Percentiles rank a stretch among this genome's conserved stretches.
These are phyloP conservation scores for Rhodamnia argentea DNA, from an alignment of 345 rosid species.

Conservation along the genomic window DNA sequence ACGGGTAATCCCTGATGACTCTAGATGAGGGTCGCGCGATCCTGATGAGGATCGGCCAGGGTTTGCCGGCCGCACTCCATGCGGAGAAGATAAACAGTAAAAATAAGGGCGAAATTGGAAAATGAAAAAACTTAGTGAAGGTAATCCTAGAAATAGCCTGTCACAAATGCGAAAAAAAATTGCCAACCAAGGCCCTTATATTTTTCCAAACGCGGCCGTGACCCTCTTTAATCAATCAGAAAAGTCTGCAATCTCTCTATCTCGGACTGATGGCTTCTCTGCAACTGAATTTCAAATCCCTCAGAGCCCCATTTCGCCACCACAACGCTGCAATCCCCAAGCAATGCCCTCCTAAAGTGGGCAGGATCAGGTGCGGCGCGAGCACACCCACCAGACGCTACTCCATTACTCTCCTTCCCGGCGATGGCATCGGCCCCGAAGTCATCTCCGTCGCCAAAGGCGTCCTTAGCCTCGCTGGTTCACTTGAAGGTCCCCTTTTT, in stretches of 20 bases:
- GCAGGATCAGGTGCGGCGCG: conserved; percentile 48
- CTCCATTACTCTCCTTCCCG: conserved; percentile 79
- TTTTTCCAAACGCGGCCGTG: too few species aligned
- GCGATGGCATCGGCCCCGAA: conserved; percentile 97
- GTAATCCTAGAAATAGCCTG: too few species aligned
- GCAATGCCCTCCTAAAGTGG: conserved; percentile 2
- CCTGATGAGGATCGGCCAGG: too few species aligned
- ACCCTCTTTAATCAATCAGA: too few species aligned
- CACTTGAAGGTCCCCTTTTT: conserved; percentile 52
- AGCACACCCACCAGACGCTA: conserved; percentile 35
- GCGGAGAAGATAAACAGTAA: too few species aligned
- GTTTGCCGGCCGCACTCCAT: too few species aligned
- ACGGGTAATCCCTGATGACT: too few species aligned
- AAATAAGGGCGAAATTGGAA: too few species aligned
- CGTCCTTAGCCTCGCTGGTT: conserved; percentile 62
- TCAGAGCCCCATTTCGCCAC: conserved; percentile 13
- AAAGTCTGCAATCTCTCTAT: background rate
- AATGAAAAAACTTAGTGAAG: too few species aligned
- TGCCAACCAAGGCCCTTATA: too few species aligned
- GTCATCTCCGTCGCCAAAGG: conserved; percentile 66
- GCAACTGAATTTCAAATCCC: conserved; percentile 22
- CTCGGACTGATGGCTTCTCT: conserved; percentile 26
- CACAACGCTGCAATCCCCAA: conserved; percentile 10
- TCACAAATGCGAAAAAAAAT: too few species aligned
- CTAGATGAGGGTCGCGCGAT: too few species aligned